Percentiles rank a stretch among this genome's conserved stretches.
Evolutionary conservation across 1,139 yeast species (phyloP).

Genomic region (Geotrichum klebahnii): DNA sequence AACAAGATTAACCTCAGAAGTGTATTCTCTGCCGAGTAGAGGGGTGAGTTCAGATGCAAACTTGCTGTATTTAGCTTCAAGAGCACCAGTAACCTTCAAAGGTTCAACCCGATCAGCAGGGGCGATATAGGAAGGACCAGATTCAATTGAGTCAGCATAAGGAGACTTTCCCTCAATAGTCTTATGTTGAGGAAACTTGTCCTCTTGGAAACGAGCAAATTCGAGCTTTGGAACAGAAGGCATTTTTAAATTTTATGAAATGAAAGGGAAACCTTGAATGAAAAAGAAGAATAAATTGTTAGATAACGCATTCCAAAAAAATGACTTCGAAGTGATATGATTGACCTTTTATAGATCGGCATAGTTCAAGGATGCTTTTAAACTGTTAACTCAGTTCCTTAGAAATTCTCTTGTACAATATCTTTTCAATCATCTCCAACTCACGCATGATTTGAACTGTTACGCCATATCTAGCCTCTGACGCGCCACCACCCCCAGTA

Average conservation of each 20-base stretch:
- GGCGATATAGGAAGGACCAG: slow-evolving; percentile 26
- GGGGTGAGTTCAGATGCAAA: slow-evolving; percentile 33
- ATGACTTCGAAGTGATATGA: too few relatives aligned
- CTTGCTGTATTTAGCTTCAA: slow-evolving; percentile 30
- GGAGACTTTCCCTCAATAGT: slow-evolving; percentile 31
- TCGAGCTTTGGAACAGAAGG: slow-evolving; percentile 7
- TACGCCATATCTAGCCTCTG: too few relatives aligned
- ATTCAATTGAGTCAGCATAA: slow-evolving; percentile 27
- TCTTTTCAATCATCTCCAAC: too few relatives aligned
- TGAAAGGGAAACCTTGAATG: too few relatives aligned
- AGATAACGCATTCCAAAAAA: too few relatives aligned
- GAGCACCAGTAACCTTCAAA: slow-evolving; percentile 25
- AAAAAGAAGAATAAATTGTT: too few relatives aligned
- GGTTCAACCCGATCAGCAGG: slow-evolving; percentile 24
- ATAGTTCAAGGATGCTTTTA: too few relatives aligned
- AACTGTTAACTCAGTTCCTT: too few relatives aligned
- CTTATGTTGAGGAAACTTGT: slow-evolving; percentile 14
- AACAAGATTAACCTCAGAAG: slow-evolving; percentile 39
- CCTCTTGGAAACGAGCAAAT: slow-evolving; percentile 16
- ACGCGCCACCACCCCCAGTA: too few relatives aligned
- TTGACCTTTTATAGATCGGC: too few relatives aligned
- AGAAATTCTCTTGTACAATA: too few relatives aligned
- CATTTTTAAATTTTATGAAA: slow-evolving; percentile 1
- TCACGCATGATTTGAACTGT: too few relatives aligned
- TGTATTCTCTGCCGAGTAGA: slow-evolving; percentile 34